Base-by-base conservation (phyloP, 1,284 basidiomycete genomes). In the Boletellus sp. region DNA sequence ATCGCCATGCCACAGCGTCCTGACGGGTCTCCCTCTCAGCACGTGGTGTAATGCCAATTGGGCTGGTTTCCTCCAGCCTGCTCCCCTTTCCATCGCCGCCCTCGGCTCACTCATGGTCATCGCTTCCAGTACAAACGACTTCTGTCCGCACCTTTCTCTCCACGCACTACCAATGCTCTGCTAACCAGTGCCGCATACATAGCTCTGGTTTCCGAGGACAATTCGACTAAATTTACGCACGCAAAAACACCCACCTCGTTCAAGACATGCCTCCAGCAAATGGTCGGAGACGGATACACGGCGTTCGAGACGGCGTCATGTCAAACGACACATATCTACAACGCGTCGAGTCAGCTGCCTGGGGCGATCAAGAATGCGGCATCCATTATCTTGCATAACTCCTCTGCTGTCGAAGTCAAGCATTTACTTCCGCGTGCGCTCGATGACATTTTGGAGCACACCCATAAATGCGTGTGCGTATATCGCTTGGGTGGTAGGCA, bases 21-120 rank as follows among this genome's bases (percentile, higher is more conserved):
- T 20, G 10, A 41, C n/a, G n/a, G 5, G 11, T 13, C 32, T 34
- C 14, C 14, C 30, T 13, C 16, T 9, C 19, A 53, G 53, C 19
- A 56, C 53, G 56, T 58, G 54, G 55, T 58, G 53, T 26, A 56
- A 54, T 5, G 44, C 55, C 19, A 56, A 56, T 27, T 56, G 55
- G 55, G 55, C 56, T 11, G 49, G 55, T 34, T 45, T 56, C 23
- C 53, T 56, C 16, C 50, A 54, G 17, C 56, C 54, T 8, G 55
- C 54, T 22, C 56, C 56, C 1, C 50, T 58, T 4, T 58, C 56
- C 20, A 56, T 56, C 2, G 47, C 55, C 10, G 53, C 56, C 32
- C 50, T 56, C 4, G 54, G 56, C 21, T 58, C 50, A 7, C 47
- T 58, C 32, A 56, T 58, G 56, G 42, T 58, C n/a, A 53, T 56